phyloP scores from a whole-genome alignment of 768 basidiomycete genomes.

The Tulasnella sp. region DNA sequence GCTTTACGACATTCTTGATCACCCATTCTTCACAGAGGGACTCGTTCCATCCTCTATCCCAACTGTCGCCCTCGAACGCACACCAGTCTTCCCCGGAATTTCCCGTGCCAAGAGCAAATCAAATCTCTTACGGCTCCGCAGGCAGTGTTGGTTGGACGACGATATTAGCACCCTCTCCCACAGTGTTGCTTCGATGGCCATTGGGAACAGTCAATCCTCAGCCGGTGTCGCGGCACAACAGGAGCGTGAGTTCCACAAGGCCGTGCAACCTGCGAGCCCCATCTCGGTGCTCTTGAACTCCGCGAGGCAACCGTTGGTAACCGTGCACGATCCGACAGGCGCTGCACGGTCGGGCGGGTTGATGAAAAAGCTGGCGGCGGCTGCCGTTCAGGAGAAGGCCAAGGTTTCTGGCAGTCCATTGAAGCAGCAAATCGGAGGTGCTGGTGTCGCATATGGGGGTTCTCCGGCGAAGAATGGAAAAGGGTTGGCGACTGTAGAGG shows the following conservation, averaged over 20 bases:
- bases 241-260: conserved; percentile 94
- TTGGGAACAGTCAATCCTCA: conserved; percentile 17
- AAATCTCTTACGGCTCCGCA: conserved; percentile 61
- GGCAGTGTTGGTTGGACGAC: conserved; percentile 50
- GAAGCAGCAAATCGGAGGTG: background rate
- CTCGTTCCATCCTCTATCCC: conserved; percentile 75
- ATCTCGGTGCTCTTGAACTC: conserved; percentile 83
- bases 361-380: conserved; percentile 48
- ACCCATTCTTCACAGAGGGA: conserved; percentile 74
- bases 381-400: conserved; percentile 13
- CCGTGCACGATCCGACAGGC: conserved; percentile 29
- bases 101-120: conserved; percentile 44
- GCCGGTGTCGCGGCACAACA: conserved; percentile 38
- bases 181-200: conserved; percentile 22
- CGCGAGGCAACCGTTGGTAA: conserved; percentile 76
- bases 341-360: conserved; percentile 25
- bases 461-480: background rate
- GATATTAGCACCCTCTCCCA: conserved; percentile 32
- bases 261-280: conserved; percentile 89
- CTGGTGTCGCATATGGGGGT: background rate
- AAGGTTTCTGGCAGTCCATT: background rate
- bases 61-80: conserved; percentile 56
- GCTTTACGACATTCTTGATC: conserved; percentile 72
- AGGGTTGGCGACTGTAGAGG: conserved; percentile 26
- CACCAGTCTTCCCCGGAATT: conserved; percentile 67